Evolutionary conservation across 176 grass and related monocot species (phyloP).

Genomic region (Chrysopogon serrulatus): DNA sequence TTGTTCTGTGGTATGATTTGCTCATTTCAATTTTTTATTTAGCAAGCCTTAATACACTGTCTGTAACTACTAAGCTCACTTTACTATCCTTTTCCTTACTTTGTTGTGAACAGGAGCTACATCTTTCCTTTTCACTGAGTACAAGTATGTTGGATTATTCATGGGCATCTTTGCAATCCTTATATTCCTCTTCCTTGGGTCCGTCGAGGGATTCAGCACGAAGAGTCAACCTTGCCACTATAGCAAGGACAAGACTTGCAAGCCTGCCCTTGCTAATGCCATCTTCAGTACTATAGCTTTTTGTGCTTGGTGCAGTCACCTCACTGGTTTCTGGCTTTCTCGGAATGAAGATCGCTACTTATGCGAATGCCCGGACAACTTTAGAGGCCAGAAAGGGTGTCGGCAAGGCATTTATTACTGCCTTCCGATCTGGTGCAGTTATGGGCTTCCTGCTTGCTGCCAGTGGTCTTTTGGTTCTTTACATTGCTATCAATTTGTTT

Average conservation of each 20-base stretch:
- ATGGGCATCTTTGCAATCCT: too few relatives aligned
- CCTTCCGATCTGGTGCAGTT: conserved; percentile 69
- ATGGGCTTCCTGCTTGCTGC: conserved; percentile 71
- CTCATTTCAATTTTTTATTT: conserved; percentile 6
- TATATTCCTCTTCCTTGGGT: too few relatives aligned
- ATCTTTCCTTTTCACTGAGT: conserved; percentile 39
- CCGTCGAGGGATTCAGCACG: conserved; percentile 17
- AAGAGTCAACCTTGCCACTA: conserved; percentile 56
- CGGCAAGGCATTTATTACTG: conserved; percentile 59
- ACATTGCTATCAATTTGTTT: conserved; percentile 68
- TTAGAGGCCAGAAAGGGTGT: conserved; percentile 61
- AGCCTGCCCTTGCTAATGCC: conserved; percentile 3
- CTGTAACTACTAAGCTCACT: background rate
- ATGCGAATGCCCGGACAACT: conserved; percentile 3
- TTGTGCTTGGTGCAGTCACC: too few relatives aligned
- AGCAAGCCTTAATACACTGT: background rate
- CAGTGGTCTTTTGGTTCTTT: conserved; percentile 60
- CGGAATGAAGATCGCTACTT: too few relatives aligned
- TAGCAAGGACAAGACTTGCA: conserved; percentile 39
- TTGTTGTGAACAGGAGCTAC: conserved; percentile 43
- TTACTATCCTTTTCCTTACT: background rate
- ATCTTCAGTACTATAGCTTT: conserved; percentile 24
- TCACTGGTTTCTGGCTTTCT: too few relatives aligned
- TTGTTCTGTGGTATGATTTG: background rate
- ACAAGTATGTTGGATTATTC: too few relatives aligned